These are phyloP conservation scores for Margaritispora aquatica DNA, from an alignment of 495 filamentous ascomycete species.

Conservation along the genomic window DNA sequence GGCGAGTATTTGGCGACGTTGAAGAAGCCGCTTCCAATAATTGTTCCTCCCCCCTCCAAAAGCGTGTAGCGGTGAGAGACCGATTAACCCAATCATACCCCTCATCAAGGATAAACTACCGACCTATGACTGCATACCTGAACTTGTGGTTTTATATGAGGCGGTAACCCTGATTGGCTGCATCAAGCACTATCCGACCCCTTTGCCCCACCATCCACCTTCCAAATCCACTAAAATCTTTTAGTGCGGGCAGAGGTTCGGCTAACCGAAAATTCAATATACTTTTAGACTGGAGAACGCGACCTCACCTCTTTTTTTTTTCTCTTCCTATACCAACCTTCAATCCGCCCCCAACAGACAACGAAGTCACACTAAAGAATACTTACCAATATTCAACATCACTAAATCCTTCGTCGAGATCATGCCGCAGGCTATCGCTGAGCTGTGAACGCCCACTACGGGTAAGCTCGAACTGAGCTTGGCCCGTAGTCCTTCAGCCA, in stretches of 20 bases:
- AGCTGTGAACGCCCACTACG: constrained; percentile 91
- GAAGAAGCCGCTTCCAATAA: no score
- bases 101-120: no score
- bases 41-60: no score
- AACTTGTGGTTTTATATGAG: no score
- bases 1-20: no score
- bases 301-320: constrained; percentile 22
- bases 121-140: no score
- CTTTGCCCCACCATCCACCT: no score
- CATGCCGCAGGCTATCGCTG: constrained; percentile 84
- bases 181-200: no score
- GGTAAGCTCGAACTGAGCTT: constrained; percentile 37
- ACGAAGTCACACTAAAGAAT: constrained; percentile 58
- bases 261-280: constrained; percentile 22
- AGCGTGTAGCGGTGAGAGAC: no score
- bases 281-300: constrained; percentile 5
- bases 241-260: constrained; percentile 6
- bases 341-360: constrained; percentile 43
- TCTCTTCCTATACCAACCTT: constrained; percentile 26
- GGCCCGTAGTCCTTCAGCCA: constrained; percentile 76
- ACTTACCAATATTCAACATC: constrained; percentile 32
- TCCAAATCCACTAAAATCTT: neutral
- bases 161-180: no score
- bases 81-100: no score
- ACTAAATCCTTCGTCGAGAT: constrained; percentile 67